Evolutionary conservation across 2,329 filamentous ascomycete genomes (phyloP), one percentile per base, ranked within the genome.

Genomic region (Sporothrix brunneoviolacea): DNA sequence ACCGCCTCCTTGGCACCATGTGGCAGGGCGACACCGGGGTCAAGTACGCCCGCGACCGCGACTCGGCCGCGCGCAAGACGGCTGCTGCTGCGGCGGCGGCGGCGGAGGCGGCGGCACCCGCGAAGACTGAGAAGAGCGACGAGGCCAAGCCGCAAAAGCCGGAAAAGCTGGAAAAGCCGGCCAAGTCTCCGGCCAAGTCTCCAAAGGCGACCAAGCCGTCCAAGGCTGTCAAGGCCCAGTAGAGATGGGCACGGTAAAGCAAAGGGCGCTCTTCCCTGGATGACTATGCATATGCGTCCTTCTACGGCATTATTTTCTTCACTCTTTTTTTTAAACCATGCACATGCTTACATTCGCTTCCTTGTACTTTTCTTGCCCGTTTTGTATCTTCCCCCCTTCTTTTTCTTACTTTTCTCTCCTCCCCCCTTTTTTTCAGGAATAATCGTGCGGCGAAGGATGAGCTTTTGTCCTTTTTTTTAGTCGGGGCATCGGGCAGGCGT

Each of bases 1-100:
- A 98, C 65, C 76, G 79, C 41, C 63, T 90, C 24, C 73, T 95
- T 19, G 83, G 84, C 46, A 98, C 93, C 21, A 86, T 82, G 68
- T 96, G 90, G 83, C 81, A 78, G 53, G 88, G 88, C 44, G 82
- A 75, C 52, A 72, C 73, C 15, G 58, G 59, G 32, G 50, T 66
- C 18, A 70, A 68, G 59, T 74, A 74, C 57, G 67, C 67, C 50
- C 65, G 68, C 48, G 66, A 69, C 36, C 67, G 67, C 54, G 59
- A 66, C 44, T 70, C 70, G 30, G 68, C 68, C 9, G 67, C 66
- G 39, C 70, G 68, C 56, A 64, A 68, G 60, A 55, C 56, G 22
- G 61, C 60, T 41, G 53, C 30, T 13, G 32, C 42, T 3, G 18
- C 22, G 4, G 33, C n/a, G 13, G 6, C 9, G 4, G 30, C 47